Evolutionary conservation across 768 basidiomycete genomes (phyloP), one percentile per base, ranked within the genome.

Genomic region (Multifurca ochricompacta): DNA sequence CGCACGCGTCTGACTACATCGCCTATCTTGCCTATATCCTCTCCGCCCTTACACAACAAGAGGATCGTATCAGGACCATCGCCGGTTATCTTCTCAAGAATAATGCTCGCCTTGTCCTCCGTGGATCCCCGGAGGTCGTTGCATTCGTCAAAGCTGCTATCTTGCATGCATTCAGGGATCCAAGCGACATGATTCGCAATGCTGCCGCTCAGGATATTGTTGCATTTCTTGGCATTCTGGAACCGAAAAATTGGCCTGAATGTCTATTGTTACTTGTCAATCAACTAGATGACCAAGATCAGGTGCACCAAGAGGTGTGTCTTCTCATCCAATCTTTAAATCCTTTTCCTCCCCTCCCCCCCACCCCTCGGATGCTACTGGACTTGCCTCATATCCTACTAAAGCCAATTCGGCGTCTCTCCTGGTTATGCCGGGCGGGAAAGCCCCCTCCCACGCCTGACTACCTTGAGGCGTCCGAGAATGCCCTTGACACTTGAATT

Each of bases 31-130:
- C 88, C 19, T 90, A 94, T 68, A 93, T 97, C 73, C 82, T 98
- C 59, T 83, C 86, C 54, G 76, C 77, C 41, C 72, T 89, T 74
- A 77, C 84, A 2, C 76, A 80, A 56, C 92, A 97, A 71, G 87
- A 93, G 66, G 92, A 91, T 67, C 86, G 88, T 46, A 91, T 95
- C 68, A 83, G 95, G 48, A 89, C 91, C 55, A 94, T 97, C 73
- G 94, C 95, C 23, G 95, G 95, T 39, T 90, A 97, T 64, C 77
- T 97, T 21, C 82, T 99, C 70, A 99, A 99, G 82, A 98, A 99
- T 71, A 93, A 92, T 64, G 80, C 90, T 40, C 79, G 83, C 54
- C 77, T 87, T 60, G 83, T 93, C 66, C 75, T 92, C 50, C 77
- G 74, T 43, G 78, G 82, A 6, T 73, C 82, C 21, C 74, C 77